These are phyloP conservation scores for Beta macrorhiza DNA, from an alignment of 179 eudicot genomes.

Conservation along the genomic window DNA sequence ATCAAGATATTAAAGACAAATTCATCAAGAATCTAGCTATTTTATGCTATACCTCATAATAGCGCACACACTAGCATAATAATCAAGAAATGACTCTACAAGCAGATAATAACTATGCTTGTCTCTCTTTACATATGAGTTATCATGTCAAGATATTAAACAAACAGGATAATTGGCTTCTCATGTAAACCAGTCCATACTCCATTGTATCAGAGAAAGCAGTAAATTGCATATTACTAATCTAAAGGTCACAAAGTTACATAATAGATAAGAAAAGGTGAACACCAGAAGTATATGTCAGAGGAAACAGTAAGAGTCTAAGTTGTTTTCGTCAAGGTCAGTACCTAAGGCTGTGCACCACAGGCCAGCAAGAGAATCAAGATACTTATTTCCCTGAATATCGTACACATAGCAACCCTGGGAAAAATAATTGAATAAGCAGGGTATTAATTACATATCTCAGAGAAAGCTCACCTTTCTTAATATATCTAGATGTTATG, in stretches of 20 bases:
- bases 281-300: background rate
- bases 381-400: conserved; percentile 70
- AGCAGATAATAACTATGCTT: background rate
- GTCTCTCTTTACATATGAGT: background rate
- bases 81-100: background rate
- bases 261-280: background rate
- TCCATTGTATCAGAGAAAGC: background rate
- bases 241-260: background rate
- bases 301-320: conserved; percentile 5
- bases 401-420: conserved; percentile 91
- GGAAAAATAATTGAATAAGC: conserved; percentile 25
- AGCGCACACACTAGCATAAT: background rate
- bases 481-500: background rate
- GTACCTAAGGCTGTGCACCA: conserved; percentile 96
- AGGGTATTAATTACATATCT: background rate
- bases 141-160: background rate
- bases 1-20: background rate
- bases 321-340: conserved; percentile 6
- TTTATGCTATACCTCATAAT: background rate
- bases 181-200: background rate
- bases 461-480: background rate
- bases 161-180: background rate
- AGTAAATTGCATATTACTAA: background rate
- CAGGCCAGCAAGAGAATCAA: conserved; percentile 92
- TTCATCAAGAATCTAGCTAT: background rate